Percentiles rank a stretch among this genome's conserved stretches.
Conservation (phyloP, 345 rosid species). For the Salix suchowensis region DNA sequence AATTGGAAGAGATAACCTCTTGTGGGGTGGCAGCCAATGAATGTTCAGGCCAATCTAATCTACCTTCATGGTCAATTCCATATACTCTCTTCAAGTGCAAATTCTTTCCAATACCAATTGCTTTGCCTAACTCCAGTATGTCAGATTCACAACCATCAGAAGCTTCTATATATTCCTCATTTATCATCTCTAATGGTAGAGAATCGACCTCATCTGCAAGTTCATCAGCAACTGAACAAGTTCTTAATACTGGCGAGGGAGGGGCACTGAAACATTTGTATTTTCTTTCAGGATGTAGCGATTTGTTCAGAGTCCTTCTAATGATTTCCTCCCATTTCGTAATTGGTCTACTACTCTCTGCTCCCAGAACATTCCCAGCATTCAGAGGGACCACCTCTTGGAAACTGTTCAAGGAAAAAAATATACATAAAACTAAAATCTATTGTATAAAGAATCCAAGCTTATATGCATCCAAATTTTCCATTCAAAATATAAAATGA, state of each 20-base stretch:
- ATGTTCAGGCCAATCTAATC: constrained; percentile 84
- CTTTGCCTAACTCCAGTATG: constrained; percentile 22
- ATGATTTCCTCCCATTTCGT: constrained; percentile 88
- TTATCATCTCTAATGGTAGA: constrained; percentile 40
- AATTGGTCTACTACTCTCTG: constrained; percentile 84
- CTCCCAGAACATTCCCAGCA: constrained; percentile 93
- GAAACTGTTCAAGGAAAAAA: constrained; percentile 42
- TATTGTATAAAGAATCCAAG: neutral
- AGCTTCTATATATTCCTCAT: constrained; percentile 31
- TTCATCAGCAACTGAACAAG: constrained; percentile 67
- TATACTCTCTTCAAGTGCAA: constrained; percentile 40
- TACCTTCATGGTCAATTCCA: constrained; percentile 31
- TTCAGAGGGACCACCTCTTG: constrained; percentile 96
- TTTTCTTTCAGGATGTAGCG: constrained; percentile 44
- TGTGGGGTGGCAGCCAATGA: constrained; percentile 71
- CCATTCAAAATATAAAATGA: neutral
- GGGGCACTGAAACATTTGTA: constrained; percentile 80
- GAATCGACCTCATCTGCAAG: constrained; percentile 48
- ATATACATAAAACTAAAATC: neutral
- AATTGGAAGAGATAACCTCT: constrained; percentile 47
- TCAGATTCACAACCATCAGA: constrained; percentile 20
- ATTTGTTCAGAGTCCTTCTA: constrained; percentile 80
- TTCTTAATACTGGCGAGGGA: constrained; percentile 73
- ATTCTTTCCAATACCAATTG: constrained; percentile 27
- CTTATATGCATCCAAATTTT: neutral